Base-by-base conservation (phyloP, 805 yeast species). In the Wickerhamiella cacticola region DNA sequence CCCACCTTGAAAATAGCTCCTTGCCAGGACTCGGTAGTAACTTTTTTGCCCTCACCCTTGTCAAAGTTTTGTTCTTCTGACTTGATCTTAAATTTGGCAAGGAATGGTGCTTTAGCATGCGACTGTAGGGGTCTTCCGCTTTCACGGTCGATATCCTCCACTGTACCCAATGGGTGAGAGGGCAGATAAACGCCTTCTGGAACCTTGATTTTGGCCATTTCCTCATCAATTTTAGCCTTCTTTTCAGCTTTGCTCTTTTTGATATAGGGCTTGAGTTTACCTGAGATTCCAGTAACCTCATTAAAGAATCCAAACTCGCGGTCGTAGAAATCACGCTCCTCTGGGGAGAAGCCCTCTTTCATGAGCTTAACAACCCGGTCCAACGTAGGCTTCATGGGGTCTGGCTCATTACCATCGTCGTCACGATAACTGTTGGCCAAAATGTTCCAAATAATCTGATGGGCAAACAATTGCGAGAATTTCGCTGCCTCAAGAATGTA, bases 1-100 rank as follows among this genome's bases (percentile, higher is more conserved):
- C 99, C 99, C 48, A 92, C 98, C 65, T 92, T 92, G 75, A 92
- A 92, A 63, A 92, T 94, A 12, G 98, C 98, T 60, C 94, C 79
- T 60, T 87, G 87, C 94, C 94, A 82, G 54, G 72, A 75, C 45
- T 83, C 89, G 44, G 75, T 62, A 4, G 73, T 71, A n/a, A 39
- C 29, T 22, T 51, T 50, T 18, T 45, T 45, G 8, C 50, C 44
- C 9, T 49, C 44, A 10, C 50, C 59, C 5, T 34, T 33, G n/a
- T 50, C 56, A 16, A 48, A 29, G 24, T 61, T 63, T 4, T 58
- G 60, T 5, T 55, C 61, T 7, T 69, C 61, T 56, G 78, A 79
- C 41, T 74, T 73, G 55, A 92, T 87, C 64, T 79, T 82, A 71
- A 92, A 92, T 1, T 94, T 81, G 0, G 98, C 99, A 88, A 92